phyloP scores from a whole-genome alignment of 352 stramenopile genomes.

The Phytopythium kandeliae region DNA sequence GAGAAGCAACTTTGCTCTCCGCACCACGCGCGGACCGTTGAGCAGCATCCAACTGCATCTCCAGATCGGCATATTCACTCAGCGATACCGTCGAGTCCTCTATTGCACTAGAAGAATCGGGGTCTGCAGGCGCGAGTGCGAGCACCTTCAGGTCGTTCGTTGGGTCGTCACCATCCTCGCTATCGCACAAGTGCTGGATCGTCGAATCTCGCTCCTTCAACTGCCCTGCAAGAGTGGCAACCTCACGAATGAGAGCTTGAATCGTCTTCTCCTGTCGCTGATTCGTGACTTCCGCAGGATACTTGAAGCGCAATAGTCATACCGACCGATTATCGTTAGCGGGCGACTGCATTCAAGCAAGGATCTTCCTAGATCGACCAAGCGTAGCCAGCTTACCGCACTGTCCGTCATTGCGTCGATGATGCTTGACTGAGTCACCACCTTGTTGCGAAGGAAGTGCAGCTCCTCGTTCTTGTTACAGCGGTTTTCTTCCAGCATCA shows the following conservation, averaged over 20 bases:
- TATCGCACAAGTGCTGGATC: slow-evolving; percentile 51
- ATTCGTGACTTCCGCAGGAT: slow-evolving; percentile 20
- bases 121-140: slow-evolving; percentile 8
- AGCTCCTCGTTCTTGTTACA: slow-evolving; percentile 35
- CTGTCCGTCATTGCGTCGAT: slow-evolving; percentile 45
- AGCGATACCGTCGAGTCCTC: slow-evolving; percentile 20
- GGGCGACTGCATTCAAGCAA: no score
- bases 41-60: slow-evolving; percentile 25
- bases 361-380: no score
- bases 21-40: slow-evolving; percentile 24
- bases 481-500: slow-evolving; percentile 32
- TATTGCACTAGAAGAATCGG: slow-evolving; percentile 11
- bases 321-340: no score
- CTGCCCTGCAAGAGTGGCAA: slow-evolving; percentile 48
- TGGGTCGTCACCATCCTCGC: slow-evolving; percentile 31
- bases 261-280: slow-evolving; percentile 45
- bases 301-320: no score
- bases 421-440: slow-evolving; percentile 49
- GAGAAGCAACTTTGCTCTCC: slow-evolving; percentile 12
- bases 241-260: slow-evolving; percentile 51
- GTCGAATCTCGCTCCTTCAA: slow-evolving; percentile 45
- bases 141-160: slow-evolving; percentile 45
- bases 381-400: slow-evolving; percentile 13
- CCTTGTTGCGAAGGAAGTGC: slow-evolving; percentile 33
- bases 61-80: slow-evolving; percentile 16